Conservation (phyloP, 2,329 filamentous ascomycete species). For the Colletotrichum sp. region DNA sequence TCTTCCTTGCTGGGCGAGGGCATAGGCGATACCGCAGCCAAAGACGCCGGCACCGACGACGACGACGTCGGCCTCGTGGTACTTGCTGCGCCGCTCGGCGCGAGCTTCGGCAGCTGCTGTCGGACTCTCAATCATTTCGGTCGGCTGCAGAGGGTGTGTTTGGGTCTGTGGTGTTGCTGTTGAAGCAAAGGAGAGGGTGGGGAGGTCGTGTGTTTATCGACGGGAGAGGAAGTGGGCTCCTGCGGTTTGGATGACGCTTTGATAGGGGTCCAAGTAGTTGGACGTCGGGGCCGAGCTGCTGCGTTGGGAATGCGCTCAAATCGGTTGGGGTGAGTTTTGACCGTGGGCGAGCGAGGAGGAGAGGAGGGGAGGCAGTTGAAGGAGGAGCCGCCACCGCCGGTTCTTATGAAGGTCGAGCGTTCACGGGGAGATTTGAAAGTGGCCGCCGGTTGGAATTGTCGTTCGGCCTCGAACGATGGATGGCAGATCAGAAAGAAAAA, state of each 20-base stretch:
- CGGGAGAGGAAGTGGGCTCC: not conserved
- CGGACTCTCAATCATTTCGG: slow-evolving; percentile 34
- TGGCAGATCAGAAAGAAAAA: slow-evolving; percentile 8
- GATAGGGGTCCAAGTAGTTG: not conserved
- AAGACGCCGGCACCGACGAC: slow-evolving; percentile 92
- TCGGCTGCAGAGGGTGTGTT: not conserved
- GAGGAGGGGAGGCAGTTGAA: not conserved
- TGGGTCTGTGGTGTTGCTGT: not conserved
- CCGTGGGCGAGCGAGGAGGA: not conserved
- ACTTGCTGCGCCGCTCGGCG: slow-evolving; percentile 52
- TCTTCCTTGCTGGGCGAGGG: slow-evolving; percentile 86
- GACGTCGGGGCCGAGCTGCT: not conserved
- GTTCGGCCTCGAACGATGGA: slow-evolving; percentile 15
- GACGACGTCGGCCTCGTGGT: slow-evolving; percentile 80
- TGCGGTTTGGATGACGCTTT: not conserved
- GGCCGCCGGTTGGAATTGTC: slow-evolving; percentile 1
- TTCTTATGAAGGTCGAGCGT: not conserved
- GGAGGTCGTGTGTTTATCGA: not conserved
- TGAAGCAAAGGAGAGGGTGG: not conserved
- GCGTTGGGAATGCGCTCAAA: slow-evolving; percentile 1
- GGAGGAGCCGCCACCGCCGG: not conserved
- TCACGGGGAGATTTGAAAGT: not conserved
- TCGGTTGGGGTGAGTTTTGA: not conserved
- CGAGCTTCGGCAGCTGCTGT: slow-evolving; percentile 43
- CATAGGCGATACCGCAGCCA: slow-evolving; percentile 84